Evolutionary conservation across 148 eudicot species (phyloP).

Genomic region (Drosera capensis): DNA sequence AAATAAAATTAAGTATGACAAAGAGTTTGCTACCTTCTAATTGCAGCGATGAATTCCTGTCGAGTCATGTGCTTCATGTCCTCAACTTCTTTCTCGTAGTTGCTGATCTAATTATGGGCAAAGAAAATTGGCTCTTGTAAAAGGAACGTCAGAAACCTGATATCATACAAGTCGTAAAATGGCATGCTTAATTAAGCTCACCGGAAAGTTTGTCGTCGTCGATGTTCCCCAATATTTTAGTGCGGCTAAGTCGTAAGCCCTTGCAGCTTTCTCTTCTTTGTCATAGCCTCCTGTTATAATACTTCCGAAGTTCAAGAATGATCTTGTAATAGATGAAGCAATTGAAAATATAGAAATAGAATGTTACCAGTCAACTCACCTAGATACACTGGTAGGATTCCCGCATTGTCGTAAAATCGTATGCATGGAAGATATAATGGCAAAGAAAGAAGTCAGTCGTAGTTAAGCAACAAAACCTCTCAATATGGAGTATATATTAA

Average conservation of each 20-base stretch:
- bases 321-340: no score
- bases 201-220: conserved; percentile 95
- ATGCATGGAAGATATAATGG: background rate
- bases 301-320: no score
- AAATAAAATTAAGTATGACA: background rate
- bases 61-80: conserved; percentile 98
- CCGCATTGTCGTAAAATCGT: background rate
- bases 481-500: no score
- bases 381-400: conserved; percentile 48
- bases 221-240: conserved; percentile 98
- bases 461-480: no score
- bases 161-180: background rate
- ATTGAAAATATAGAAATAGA: background rate
- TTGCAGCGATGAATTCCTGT: conserved; percentile 91
- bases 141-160: no score
- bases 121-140: background rate
- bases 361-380: conserved; percentile 33
- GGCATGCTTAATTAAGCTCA: conserved; percentile 5
- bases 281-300: conserved; percentile 93
- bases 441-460: background rate
- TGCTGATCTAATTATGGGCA: conserved; percentile 45
- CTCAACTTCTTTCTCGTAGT: conserved; percentile 90
- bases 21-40: conserved; percentile 45
- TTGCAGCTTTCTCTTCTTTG: conserved; percentile 97
- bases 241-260: conserved; percentile 93